A percentile compares a stretch with the other conserved stretches of the same genome.
Conservation (phyloP, 176 grass and related monocot genomes). For the Oryza punctata region DNA sequence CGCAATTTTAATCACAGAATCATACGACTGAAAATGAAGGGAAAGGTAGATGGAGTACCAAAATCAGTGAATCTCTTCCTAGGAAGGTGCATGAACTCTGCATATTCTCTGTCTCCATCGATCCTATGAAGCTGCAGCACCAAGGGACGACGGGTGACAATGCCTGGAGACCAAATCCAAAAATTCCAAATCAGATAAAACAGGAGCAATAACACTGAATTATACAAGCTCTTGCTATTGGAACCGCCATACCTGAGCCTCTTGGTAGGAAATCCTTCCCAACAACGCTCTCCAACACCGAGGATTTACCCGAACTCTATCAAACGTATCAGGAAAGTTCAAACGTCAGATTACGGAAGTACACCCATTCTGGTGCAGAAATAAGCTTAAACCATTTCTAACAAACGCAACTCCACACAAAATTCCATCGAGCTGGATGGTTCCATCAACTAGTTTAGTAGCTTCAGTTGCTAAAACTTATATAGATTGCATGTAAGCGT, state of each 20-base stretch:
- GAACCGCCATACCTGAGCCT: slow-evolving; percentile 78
- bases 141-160: slow-evolving; percentile 90
- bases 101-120: slow-evolving; percentile 87
- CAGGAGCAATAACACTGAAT: slow-evolving; percentile 1
- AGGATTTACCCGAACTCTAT: slow-evolving; percentile 98
- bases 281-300: slow-evolving; percentile 93
- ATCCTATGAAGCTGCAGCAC: slow-evolving; percentile 95
- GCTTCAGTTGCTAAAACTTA: slow-evolving; percentile 19
- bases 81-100: slow-evolving; percentile 95
- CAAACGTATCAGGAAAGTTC: slow-evolving; percentile 21
- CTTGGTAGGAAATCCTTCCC: slow-evolving; percentile 97
- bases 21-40: background rate
- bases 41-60: slow-evolving; percentile 44
- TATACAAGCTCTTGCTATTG: background rate
- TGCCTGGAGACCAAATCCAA: slow-evolving; percentile 57
- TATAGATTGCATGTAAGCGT: background rate
- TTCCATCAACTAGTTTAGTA: slow-evolving; percentile 14
- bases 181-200: background rate
- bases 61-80: slow-evolving; percentile 97
- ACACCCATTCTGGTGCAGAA: background rate
- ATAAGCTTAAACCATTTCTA: background rate
- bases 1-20: background rate
- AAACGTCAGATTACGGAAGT: background rate
- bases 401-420: background rate
- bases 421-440: slow-evolving; percentile 12